Conservation (phyloP, 2,329 filamentous ascomycete genomes). For the Penicillium sp. region DNA sequence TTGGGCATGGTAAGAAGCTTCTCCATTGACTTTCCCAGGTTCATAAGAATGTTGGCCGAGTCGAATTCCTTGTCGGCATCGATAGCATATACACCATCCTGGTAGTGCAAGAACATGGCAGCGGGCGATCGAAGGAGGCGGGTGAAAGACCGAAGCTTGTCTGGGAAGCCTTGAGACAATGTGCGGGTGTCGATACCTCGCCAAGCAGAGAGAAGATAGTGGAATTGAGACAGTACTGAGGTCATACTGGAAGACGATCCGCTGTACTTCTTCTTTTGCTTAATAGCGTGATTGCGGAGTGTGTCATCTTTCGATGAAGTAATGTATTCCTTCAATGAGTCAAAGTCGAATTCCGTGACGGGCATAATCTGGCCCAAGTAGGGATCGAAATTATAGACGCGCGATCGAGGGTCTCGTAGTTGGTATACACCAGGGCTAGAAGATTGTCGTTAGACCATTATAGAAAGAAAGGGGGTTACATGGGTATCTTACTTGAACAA, state of each 20-base stretch:
- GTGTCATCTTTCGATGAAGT: constrained; percentile 85
- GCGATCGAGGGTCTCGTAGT: constrained; percentile 83
- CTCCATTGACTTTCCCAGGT: constrained; percentile 95
- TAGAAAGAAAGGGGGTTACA: neutral
- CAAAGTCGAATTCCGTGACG: constrained; percentile 88
- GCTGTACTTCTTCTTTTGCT: constrained; percentile 77
- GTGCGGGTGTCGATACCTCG: constrained; percentile 70
- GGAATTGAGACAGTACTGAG: constrained; percentile 82
- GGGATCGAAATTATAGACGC: constrained; percentile 96
- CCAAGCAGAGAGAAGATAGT: constrained; percentile 87
- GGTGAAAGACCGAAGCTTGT: constrained; percentile 72
- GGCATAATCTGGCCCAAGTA: constrained; percentile 95
- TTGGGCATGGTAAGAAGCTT: constrained; percentile 86
- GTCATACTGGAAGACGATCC: constrained; percentile 99
- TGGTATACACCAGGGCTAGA: constrained; percentile 79
- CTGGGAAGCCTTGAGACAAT: constrained; percentile 71
- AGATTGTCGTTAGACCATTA: constrained; percentile 17
- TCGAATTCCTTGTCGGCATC: constrained; percentile 96
- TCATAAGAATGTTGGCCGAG: constrained; percentile 81
- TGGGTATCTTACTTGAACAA: constrained; percentile 74
- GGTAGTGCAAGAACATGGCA: constrained; percentile 80
- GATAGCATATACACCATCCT: constrained; percentile 87
- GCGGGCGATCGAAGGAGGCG: constrained; percentile 73
- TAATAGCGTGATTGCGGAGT: constrained; percentile 70
- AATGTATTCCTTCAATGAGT: constrained; percentile 82